Conservation (phyloP, 169 alveolate genomes). For the Eimeria mitis region DNA sequence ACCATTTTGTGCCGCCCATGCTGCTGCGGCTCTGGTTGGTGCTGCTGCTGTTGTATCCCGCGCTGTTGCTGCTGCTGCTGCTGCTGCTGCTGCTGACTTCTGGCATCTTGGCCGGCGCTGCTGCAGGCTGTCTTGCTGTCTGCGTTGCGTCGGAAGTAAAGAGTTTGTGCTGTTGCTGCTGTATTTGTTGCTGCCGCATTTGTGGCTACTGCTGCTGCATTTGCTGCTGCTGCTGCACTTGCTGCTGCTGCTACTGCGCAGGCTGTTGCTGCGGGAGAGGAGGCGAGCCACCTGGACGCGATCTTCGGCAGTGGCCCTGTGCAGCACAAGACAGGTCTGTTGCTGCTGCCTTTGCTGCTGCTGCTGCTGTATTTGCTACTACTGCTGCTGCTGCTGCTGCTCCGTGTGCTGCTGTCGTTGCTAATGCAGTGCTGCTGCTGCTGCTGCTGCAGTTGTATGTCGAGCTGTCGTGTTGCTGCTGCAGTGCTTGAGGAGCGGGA, state of each 20-base stretch:
- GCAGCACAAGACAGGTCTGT: background rate
- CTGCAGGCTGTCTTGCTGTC: no score
- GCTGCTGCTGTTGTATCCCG: no score
- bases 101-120: no score
- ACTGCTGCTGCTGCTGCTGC: background rate
- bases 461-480: background rate
- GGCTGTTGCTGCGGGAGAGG: slow-evolving; percentile 17
- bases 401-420: background rate
- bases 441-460: background rate
- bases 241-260: no score
- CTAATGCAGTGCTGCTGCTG: background rate
- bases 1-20: background rate
- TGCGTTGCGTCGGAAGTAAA: no score
- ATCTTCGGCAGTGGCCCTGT: background rate
- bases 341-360: slow-evolving; percentile 3
- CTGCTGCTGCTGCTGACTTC: no score
- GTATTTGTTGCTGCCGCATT: no score
- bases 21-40: no score
- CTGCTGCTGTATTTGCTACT: background rate
- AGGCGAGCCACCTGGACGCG: background rate
- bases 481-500: slow-evolving; percentile 22
- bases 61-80: no score
- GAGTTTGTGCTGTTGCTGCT: no score
- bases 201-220: no score
- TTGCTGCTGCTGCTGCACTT: no score